These are phyloP conservation scores for Colletotrichum scovillei DNA, from an alignment of 2,329 filamentous ascomycete genomes.

Conservation along the genomic window DNA sequence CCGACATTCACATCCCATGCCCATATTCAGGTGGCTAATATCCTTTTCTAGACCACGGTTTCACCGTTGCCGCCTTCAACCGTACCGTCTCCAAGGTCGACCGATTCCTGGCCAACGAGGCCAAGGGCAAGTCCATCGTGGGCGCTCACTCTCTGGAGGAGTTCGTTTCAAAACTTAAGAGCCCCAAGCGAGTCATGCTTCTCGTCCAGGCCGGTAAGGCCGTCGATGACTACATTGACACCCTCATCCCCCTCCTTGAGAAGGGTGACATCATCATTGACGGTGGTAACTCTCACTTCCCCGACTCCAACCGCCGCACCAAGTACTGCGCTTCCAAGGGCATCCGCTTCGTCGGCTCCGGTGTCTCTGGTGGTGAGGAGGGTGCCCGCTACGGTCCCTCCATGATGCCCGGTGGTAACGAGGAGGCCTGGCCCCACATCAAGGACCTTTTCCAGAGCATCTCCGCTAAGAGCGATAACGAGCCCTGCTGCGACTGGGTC, in stretches of 20 bases:
- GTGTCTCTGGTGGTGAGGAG: conserved; percentile 99
- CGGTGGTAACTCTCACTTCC: conserved; percentile 99
- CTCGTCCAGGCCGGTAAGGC: conserved; percentile 98
- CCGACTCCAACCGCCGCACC: conserved; percentile 97
- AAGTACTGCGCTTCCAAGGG: conserved; percentile 88
- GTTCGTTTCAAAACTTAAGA: conserved; percentile 97
- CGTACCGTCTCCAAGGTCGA: conserved; percentile 99
- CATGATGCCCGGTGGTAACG: conserved; percentile 98
- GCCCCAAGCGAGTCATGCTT: conserved; percentile 95
- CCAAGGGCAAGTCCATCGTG: conserved; percentile 94
- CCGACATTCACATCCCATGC: background rate
- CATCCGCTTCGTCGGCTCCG: conserved; percentile 94
- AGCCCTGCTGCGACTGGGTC: conserved; percentile 99
- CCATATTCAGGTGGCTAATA: conserved; percentile 8
- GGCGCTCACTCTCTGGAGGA: conserved; percentile 95
- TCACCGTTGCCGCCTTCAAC: conserved; percentile 99
- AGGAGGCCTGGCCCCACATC: conserved; percentile 97
- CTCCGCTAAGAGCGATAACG: conserved; percentile 95
- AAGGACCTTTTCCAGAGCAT: conserved; percentile 99
- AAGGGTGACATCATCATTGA: conserved; percentile 98
- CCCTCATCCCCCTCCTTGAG: conserved; percentile 85
- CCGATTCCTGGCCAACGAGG: conserved; percentile 89
- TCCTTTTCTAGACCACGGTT: conserved; percentile 67
- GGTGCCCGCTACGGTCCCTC: conserved; percentile 97
- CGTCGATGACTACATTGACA: conserved; percentile 99